Base-by-base conservation (phyloP, 1,284 basidiomycete species). In the Pholiota adiposa region DNA sequence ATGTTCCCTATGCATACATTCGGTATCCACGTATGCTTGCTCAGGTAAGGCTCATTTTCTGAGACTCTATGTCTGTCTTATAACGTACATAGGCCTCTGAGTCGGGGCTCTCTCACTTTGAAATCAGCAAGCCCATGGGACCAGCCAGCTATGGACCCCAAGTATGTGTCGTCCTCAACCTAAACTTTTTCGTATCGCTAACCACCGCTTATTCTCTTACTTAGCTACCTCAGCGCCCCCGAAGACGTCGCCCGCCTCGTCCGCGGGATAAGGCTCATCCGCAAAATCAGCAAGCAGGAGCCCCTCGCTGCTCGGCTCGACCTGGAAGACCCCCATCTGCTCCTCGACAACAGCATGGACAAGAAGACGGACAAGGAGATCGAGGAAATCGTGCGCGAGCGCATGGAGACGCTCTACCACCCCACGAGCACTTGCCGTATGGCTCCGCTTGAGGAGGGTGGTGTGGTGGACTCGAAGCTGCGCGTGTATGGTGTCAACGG, bases 161-260 rank as follows among this genome's bases (percentile, higher is more conserved):
- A 75, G 79, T 80, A 56, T 12, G 65, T 56, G 14, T 21, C n/a
- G 40, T 19, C 12, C 7, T 31, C 16, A 19, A 44, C 29, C 14
- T 16, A 36, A 7, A 19, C 9, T 41, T 23, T 12, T 14, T 34
- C 16, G 5, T 27, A 29, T 31, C 1, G 12, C 46, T 11, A 44
- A 51, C 34, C 40, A 12, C 19, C 2, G 19, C n/a, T 3, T 52
- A 34, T 43, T 8, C 31, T 18, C 9, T 49, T 40, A 33, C 31
- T 11, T 51, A 89, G 88, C 58, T 90, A 90, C 65, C 73, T 89
- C 33, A 73, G 81, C 21, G 78, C 79, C 5, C 67, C 77, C 19
- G 82, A 87, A 59, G 89, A 91, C 65, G 61, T 87, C 25, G 75
- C 79, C 50, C 80, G 76, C 43, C 73, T 90, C 54, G 69, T 83